Conservation (phyloP, 805 yeast genomes). For the Sporopachydermia lactativora region DNA sequence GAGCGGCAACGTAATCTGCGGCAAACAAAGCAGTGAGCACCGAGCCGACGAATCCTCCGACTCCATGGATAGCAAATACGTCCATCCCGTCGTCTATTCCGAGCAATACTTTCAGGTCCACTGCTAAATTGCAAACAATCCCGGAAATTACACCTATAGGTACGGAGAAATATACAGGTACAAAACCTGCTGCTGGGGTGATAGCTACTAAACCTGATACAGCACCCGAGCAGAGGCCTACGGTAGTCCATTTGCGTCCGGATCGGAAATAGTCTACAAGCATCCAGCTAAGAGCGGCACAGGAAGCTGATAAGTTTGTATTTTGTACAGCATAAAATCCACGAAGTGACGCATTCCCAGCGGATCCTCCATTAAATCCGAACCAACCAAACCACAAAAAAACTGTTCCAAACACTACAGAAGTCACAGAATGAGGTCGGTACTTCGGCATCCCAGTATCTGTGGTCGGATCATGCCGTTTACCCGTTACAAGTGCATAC, state of each 20-base stretch:
- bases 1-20: slow-evolving; percentile 64
- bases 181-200: slow-evolving; percentile 81
- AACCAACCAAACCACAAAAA: slow-evolving; percentile 87
- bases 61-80: slow-evolving; percentile 72
- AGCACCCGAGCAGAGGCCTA: slow-evolving; percentile 72
- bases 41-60: slow-evolving; percentile 67
- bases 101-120: slow-evolving; percentile 49
- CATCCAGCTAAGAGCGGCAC: slow-evolving; percentile 80
- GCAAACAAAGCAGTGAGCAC: slow-evolving; percentile 72
- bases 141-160: slow-evolving; percentile 57
- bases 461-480: slow-evolving; percentile 56
- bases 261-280: slow-evolving; percentile 65
- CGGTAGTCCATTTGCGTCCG: slow-evolving; percentile 76
- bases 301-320: slow-evolving; percentile 70
- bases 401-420: slow-evolving; percentile 69
- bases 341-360: slow-evolving; percentile 69
- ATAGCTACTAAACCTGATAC: slow-evolving; percentile 76
- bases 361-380: slow-evolving; percentile 81
- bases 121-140: slow-evolving; percentile 62
- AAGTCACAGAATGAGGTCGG: slow-evolving; percentile 72
- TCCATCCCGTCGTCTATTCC: slow-evolving; percentile 78
- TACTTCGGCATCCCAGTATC: slow-evolving; percentile 61
- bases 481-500: slow-evolving; percentile 68
- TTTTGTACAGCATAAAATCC: slow-evolving; percentile 76
- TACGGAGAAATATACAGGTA: slow-evolving; percentile 65